Base-by-base conservation (phyloP, 345 rosid genomes). In the Melastoma malabathricum region DNA sequence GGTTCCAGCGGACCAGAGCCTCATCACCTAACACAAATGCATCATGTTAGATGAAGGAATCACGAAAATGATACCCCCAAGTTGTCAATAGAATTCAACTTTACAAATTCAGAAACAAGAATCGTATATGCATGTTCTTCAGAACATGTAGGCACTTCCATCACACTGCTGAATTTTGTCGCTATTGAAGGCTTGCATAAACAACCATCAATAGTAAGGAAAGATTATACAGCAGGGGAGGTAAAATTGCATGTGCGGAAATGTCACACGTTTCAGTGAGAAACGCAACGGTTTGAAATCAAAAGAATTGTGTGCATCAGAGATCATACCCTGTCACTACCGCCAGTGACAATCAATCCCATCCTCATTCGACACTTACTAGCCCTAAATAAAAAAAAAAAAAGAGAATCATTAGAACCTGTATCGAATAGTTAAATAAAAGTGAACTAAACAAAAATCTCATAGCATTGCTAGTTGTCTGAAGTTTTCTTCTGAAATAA, bases 341-440 rank as follows among this genome's bases (percentile, higher is more conserved):
- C 94, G 75, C 98, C 98, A 48, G 96, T 82, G 54, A 90, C 85
- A 58, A 86, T 60, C 72, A 72, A 73, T 52, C 92, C 89, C 65
- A 74, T 75, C 75, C 77, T 86, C 89, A 86, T 82, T 18, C 82
- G 80, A 71, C 96, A 86, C 64, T 78, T 89, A 59, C 75, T 75
- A 68, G 74, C 72, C 77, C 96, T 90, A 67, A 56, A 34, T 69
- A 12, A 9, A 34, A 34, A 31, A 31, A 31, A 34, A 34, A 34
- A 31, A 34, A 34, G 9, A 52, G 10, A 43, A 73, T 50, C 27
- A 50, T 65, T 48, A 62, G 45, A 59, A 53, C 16, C 13, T 27
- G 45, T 43, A 15, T 18, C 15, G 46, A 2, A 18, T 18, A 31
- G 14, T n/a, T 29, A n/a, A 23, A 31, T 23, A 57, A 6, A 16